These are phyloP conservation scores for Bipolaris cookei DNA, from an alignment of 2,329 filamentous ascomycete genomes.

Conservation along the genomic window DNA sequence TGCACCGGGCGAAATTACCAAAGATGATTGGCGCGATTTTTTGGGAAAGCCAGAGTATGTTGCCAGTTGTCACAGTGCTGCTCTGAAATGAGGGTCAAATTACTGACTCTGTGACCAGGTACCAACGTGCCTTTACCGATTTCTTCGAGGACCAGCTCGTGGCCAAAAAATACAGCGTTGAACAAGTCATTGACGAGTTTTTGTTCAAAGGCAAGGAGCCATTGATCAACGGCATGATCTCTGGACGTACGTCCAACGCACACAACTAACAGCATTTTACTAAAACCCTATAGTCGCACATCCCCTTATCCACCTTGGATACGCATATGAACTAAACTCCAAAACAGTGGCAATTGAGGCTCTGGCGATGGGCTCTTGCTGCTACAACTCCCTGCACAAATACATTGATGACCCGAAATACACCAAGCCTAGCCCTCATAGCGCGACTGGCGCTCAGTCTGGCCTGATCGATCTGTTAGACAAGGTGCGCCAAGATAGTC, in stretches of 20 bases:
- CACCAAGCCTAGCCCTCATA: constrained; percentile 66
- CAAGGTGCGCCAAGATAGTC: constrained; percentile 71
- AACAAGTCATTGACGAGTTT: constrained; percentile 74
- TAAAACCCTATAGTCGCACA: constrained; percentile 70
- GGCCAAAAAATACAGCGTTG: constrained; percentile 81
- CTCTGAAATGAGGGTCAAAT: background rate
- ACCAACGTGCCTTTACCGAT: constrained; percentile 89
- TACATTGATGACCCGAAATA: constrained; percentile 76
- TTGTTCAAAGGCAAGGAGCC: constrained; percentile 77
- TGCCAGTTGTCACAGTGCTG: background rate
- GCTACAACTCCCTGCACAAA: constrained; percentile 63
- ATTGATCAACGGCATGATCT: constrained; percentile 78
- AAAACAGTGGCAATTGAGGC: constrained; percentile 90
- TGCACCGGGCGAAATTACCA: constrained; percentile 81
- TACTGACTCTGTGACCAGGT: constrained; percentile 55
- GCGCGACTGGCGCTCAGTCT: constrained; percentile 49
- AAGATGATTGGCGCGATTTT: constrained; percentile 85
- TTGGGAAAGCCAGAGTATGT: constrained; percentile 72
- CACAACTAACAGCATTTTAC: constrained; percentile 4
- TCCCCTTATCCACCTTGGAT: constrained; percentile 93
- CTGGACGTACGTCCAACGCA: constrained; percentile 68
- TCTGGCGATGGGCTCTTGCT: constrained; percentile 70
- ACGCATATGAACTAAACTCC: constrained; percentile 86
- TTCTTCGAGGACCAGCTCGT: constrained; percentile 95
- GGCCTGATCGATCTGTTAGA: constrained; percentile 74